Percentiles rank a stretch among this genome's conserved stretches.
phyloP scores from a whole-genome alignment of 2,329 filamentous ascomycete species.

The Colletotrichum godetiae region DNA sequence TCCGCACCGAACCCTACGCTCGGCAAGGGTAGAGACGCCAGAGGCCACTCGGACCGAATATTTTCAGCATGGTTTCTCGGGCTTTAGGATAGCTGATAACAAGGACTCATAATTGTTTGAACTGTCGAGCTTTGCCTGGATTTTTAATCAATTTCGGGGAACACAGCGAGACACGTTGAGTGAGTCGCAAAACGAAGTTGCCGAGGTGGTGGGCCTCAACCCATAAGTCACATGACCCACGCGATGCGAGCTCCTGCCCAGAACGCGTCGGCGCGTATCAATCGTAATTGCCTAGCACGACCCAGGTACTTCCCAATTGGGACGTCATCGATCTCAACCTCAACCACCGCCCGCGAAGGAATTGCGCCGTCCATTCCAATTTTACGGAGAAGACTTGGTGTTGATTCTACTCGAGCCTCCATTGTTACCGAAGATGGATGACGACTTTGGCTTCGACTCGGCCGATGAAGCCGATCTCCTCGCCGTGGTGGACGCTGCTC shows the following conservation, averaged over 20 bases:
- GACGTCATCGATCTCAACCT: not conserved
- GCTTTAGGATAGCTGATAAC: no score
- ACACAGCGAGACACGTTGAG: not conserved
- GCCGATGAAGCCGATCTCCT: slow-evolving; percentile 32
- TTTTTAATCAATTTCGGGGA: no score
- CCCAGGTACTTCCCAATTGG: slow-evolving; percentile 1
- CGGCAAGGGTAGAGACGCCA: no score
- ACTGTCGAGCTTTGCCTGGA: no score
- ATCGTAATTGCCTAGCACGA: not conserved
- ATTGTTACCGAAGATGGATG: slow-evolving; percentile 2
- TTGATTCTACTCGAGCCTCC: not conserved
- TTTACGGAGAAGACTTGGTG: not conserved
- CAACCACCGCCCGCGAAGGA: not conserved
- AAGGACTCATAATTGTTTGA: no score
- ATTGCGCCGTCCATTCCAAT: not conserved
- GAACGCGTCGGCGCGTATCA: not conserved
- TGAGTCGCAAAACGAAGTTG: not conserved
- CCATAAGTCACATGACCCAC: not conserved
- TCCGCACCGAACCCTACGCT: not conserved
- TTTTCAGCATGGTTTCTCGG: no score
- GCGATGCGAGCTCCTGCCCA: no score
- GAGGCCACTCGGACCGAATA: no score
- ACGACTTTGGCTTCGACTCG: slow-evolving; percentile 42
- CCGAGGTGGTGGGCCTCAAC: not conserved
- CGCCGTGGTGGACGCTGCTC: not conserved